Conservation (phyloP, 805 yeast species). For the Candida glaebosa region DNA sequence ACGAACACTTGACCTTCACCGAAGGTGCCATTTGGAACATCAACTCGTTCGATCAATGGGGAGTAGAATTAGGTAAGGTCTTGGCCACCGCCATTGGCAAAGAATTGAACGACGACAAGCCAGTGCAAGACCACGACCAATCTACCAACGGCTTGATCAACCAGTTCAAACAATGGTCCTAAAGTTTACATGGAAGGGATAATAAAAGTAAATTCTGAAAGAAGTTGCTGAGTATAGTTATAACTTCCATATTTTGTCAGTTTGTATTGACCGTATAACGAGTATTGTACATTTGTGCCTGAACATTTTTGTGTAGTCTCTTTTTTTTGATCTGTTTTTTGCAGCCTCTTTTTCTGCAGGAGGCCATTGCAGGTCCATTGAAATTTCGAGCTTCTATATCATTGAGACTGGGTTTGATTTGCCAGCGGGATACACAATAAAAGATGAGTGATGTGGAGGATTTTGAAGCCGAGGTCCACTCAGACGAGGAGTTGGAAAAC, state of each 20-base stretch:
- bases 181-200: constrained; percentile 1
- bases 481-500: constrained; percentile 38
- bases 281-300: too few species aligned
- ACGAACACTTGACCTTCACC: constrained; percentile 94
- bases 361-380: constrained; percentile 1
- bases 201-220: not conserved
- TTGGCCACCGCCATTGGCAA: constrained; percentile 93
- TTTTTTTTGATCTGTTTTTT: too few species aligned
- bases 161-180: constrained; percentile 85
- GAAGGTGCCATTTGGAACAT: constrained; percentile 99
- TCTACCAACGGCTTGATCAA: constrained; percentile 92
- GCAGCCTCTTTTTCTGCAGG: not conserved
- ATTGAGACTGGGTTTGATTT: too few species aligned
- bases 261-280: too few species aligned
- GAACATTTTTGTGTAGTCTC: too few species aligned
- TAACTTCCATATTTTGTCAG: not conserved
- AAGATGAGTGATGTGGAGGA: constrained; percentile 6
- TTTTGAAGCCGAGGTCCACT: constrained; percentile 4
- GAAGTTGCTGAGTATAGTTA: not conserved
- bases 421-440: too few species aligned
- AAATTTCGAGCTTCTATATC: too few species aligned
- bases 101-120: constrained; percentile 66
- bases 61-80: constrained; percentile 98
- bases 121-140: constrained; percentile 73
- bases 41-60: constrained; percentile 99